phyloP scores from a whole-genome alignment of 306 rosid species.

The Bauhinia variegata region DNA sequence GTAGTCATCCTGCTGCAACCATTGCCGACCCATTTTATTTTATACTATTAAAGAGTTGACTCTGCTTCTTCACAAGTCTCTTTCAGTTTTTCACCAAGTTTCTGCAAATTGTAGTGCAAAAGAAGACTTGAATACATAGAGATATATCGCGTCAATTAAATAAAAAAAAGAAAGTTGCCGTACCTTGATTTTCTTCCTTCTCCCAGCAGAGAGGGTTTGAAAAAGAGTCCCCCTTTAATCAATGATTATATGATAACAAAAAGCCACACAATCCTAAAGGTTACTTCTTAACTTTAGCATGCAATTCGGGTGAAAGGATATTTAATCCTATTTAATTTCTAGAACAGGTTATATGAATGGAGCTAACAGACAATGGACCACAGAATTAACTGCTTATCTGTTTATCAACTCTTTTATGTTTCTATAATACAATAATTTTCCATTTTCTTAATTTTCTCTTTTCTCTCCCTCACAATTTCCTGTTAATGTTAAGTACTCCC shows the following conservation, averaged over 20 bases:
- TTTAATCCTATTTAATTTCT: slow-evolving; percentile 26
- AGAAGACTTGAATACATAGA: neutral
- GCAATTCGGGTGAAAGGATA: slow-evolving; percentile 46
- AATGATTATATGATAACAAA: slow-evolving; percentile 34
- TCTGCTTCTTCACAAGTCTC: slow-evolving; percentile 34
- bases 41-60: slow-evolving; percentile 35
- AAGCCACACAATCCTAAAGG: slow-evolving; percentile 52
- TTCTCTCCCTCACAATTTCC: neutral
- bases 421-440: neutral
- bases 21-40: slow-evolving; percentile 30
- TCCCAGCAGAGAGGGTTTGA: slow-evolving; percentile 17
- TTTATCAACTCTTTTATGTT: slow-evolving; percentile 41
- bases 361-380: slow-evolving; percentile 46
- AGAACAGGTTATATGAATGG: slow-evolving; percentile 11
- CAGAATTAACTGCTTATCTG: slow-evolving; percentile 44
- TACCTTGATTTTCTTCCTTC: slow-evolving; percentile 2
- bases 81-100: slow-evolving; percentile 27
- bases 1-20: neutral
- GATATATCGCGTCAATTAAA: slow-evolving; percentile 25
- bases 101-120: slow-evolving; percentile 24
- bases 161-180: too few relatives aligned
- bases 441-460: neutral
- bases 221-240: slow-evolving; percentile 31
- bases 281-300: slow-evolving; percentile 38
- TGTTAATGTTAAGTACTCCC: neutral